A percentile compares a stretch with the other conserved stretches of the same genome.
phyloP scores from a whole-genome alignment of 306 rosid species.

The Gleditsia sinensis region DNA sequence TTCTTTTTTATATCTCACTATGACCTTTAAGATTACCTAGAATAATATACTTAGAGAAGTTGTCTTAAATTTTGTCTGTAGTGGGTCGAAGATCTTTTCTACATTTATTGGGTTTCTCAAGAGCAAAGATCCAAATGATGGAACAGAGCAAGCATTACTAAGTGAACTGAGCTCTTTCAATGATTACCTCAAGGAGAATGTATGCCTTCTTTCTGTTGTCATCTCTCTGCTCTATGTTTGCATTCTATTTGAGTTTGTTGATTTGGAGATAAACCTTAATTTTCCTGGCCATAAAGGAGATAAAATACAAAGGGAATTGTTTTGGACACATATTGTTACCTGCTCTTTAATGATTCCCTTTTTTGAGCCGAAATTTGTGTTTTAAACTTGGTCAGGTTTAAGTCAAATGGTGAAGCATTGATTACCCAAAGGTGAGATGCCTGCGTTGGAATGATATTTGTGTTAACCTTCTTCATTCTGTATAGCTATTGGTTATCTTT shows the following conservation, averaged over 20 bases:
- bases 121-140: slow-evolving; percentile 90
- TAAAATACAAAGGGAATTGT: neutral
- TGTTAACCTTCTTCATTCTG: neutral
- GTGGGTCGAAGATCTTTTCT: slow-evolving; percentile 91
- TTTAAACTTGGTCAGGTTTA: slow-evolving; percentile 1
- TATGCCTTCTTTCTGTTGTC: slow-evolving; percentile 42
- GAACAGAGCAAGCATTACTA: slow-evolving; percentile 80
- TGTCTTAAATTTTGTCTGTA: slow-evolving; percentile 37
- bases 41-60: slow-evolving; percentile 2
- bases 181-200: slow-evolving; percentile 82
- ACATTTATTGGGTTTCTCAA: slow-evolving; percentile 90
- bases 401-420: slow-evolving; percentile 11
- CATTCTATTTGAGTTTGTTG: slow-evolving; percentile 20
- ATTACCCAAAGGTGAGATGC: neutral
- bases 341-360: slow-evolving; percentile 1
- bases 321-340: neutral
- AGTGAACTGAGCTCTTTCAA: slow-evolving; percentile 77
- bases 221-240: slow-evolving; percentile 7
- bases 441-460: slow-evolving; percentile 1
- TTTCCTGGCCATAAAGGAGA: neutral
- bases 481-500: neutral
- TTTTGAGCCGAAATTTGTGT: neutral
- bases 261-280: neutral
- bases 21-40: neutral
- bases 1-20: slow-evolving; percentile 3